Evolutionary conservation across 345 rosid genomes (phyloP), one percentile per base, ranked within the genome.

Genomic region (Salix viminalis): DNA sequence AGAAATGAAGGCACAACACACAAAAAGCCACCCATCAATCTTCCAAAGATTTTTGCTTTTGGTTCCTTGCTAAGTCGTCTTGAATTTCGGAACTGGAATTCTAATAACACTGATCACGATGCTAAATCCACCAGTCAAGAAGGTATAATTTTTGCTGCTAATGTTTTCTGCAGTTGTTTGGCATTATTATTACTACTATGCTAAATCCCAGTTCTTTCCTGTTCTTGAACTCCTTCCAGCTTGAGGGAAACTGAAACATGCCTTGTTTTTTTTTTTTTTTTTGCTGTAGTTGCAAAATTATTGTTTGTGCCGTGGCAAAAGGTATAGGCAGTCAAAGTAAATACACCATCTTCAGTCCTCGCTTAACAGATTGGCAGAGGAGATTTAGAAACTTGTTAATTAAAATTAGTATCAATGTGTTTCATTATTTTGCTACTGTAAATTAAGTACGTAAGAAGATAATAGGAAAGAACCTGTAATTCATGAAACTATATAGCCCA

Each of bases 21-120:
- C 71, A 77, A 62, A 76, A 86, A 81, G 82, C 85, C 90, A 19
- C 75, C 85, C 71, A 77, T 79, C 77, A 79, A 65, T 34, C 84
- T 93, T 75, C 91, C 89, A 28, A 95, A 87, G 88, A 89, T 95
- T 87, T 96, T 93, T 60, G 87, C 96, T 80, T 79, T 93, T 2
- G 85, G 86, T 56, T 87, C 98, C 24, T 82, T 96, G 78, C 92
- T 93, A 75, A 86, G 81, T 65, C 95, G 93, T 52, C 92, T 88
- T 39, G 92, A 91, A 56, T 86, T 92, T 80, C 86, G 85, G 66
- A 91, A 87, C 71, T 84, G 86, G 74, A 96, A 86, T 72, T 83
- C 92, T 7, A 84, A 81, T 76, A 67, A 75, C 68, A 76, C 84
- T 69, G 79, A 84, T 70, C 66, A 77, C 65, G 94, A 90, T 73